These are phyloP conservation scores for Suaeda aralocaspica DNA, from an alignment of 148 eudicot species.

Conservation along the genomic window DNA sequence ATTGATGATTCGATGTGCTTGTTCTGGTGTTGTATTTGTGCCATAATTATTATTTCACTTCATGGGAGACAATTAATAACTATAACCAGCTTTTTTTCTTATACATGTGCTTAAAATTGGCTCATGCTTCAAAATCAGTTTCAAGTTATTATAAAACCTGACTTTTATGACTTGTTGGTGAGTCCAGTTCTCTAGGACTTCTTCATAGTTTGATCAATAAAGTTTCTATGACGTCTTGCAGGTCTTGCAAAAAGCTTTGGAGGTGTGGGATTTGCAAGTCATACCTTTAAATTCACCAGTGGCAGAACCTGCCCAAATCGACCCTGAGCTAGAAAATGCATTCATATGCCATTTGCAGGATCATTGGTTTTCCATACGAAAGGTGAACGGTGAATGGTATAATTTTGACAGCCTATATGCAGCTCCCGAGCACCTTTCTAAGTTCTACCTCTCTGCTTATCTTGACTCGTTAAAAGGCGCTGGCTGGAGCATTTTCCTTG, in stretches of 20 bases:
- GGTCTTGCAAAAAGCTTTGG: slow-evolving; percentile 92
- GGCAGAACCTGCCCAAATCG: slow-evolving; percentile 85
- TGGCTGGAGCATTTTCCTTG: slow-evolving; percentile 95
- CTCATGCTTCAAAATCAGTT: neutral
- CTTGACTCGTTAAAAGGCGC: slow-evolving; percentile 70
- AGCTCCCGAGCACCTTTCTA: slow-evolving; percentile 93
- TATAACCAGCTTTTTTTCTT: neutral
- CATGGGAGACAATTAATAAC: neutral
- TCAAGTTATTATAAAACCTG: neutral
- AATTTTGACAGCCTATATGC: slow-evolving; percentile 90
- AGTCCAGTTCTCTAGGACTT: neutral
- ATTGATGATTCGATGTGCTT: neutral
- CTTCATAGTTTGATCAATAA: neutral
- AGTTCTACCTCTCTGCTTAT: slow-evolving; percentile 89
- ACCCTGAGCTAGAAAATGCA: slow-evolving; percentile 81
- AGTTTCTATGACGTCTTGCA: slow-evolving; percentile 25
- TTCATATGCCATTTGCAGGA: slow-evolving; percentile 89
- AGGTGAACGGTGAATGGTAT: slow-evolving; percentile 97
- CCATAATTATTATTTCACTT: neutral
- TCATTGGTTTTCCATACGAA: slow-evolving; percentile 96
- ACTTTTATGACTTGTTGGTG: neutral
- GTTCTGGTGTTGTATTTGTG: neutral
- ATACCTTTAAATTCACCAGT: slow-evolving; percentile 82
- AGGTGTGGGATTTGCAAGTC: slow-evolving; percentile 94
- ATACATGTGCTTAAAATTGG: neutral